Percentiles rank a stretch among this genome's conserved stretches.
Conservation (phyloP, 2,329 filamentous ascomycete species). For the Alternaria sp. region DNA sequence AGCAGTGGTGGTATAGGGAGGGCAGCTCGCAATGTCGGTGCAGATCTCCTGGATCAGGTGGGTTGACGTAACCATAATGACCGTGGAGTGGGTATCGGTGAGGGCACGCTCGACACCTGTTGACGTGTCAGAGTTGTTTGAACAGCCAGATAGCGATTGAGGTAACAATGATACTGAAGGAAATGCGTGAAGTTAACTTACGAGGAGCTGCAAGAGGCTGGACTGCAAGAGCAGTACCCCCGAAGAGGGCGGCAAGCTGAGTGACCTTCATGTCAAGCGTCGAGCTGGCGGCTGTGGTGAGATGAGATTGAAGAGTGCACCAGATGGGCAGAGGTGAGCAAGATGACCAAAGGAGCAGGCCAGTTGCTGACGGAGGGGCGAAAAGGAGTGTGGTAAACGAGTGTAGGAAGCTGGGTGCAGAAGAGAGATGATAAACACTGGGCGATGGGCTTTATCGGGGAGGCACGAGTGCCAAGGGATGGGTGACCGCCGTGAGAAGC, state of each 20-base stretch:
- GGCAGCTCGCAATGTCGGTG: conserved; percentile 45
- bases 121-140: conserved; percentile 8
- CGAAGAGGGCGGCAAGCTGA: conserved; percentile 32
- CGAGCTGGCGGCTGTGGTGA: conserved; percentile 18
- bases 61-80: conserved; percentile 48
- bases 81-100: conserved; percentile 42
- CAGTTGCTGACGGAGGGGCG: conserved; percentile 12
- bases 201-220: conserved; percentile 26
- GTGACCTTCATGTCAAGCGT: conserved; percentile 35
- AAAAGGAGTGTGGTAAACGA: conserved; percentile 26
- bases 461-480: conserved; percentile 26
- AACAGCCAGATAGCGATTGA: not conserved
- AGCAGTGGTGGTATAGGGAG: conserved; percentile 41
- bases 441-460: conserved; percentile 12
- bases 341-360: conserved; percentile 14
- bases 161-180: not conserved
- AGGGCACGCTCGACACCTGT: conserved; percentile 20
- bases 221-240: conserved; percentile 27
- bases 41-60: conserved; percentile 51
- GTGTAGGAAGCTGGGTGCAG: conserved; percentile 29
- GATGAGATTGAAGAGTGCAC: conserved; percentile 26
- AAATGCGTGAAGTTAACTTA: conserved; percentile 16
- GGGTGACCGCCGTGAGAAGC: conserved; percentile 10
- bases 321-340: conserved; percentile 21
- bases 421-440: conserved; percentile 9